Evolutionary conservation across 73 alveolate species (phyloP).

Genomic region (Paramecium sonneborni): DNA sequence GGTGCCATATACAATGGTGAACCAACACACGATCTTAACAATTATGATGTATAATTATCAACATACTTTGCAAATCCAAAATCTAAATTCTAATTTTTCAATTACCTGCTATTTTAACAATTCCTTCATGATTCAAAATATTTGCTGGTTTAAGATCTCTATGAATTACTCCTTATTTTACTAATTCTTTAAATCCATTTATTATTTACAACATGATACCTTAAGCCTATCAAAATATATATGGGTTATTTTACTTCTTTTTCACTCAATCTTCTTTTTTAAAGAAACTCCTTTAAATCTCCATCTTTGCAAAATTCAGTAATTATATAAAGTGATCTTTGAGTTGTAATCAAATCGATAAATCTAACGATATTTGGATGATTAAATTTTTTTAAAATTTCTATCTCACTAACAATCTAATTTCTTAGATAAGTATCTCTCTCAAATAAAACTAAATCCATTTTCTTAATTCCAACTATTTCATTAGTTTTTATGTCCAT

Average conservation of each 20-base stretch:
- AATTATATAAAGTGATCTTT: conserved; percentile 49
- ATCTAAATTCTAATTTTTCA: neutral
- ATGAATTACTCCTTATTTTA: conserved; percentile 63
- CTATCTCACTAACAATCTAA: conserved; percentile 61
- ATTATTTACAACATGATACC: conserved; percentile 49
- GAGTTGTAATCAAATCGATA: conserved; percentile 42
- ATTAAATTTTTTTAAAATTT: conserved; percentile 53
- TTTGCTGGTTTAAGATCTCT: conserved; percentile 69
- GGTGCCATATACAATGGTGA: conserved; percentile 87
- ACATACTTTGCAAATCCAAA: conserved; percentile 68
- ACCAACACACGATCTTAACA: conserved; percentile 75
- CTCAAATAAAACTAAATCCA: conserved; percentile 57
- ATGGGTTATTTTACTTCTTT: neutral
- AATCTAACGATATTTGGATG: conserved; percentile 62
- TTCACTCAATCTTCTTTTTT: neutral
- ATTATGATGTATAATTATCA: conserved; percentile 47
- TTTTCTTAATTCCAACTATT: conserved; percentile 58
- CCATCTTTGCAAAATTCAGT: conserved; percentile 69
- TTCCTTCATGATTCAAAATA: conserved; percentile 62
- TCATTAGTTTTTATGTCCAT: conserved; percentile 39
- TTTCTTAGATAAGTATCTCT: conserved; percentile 50
- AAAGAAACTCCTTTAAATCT: conserved; percentile 52
- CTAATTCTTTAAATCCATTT: conserved; percentile 61
- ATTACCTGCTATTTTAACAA: conserved; percentile 62
- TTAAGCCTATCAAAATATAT: conserved; percentile 13